Conservation (phyloP, 192 early-diverging fungal species). For the Diversispora eburnea region DNA sequence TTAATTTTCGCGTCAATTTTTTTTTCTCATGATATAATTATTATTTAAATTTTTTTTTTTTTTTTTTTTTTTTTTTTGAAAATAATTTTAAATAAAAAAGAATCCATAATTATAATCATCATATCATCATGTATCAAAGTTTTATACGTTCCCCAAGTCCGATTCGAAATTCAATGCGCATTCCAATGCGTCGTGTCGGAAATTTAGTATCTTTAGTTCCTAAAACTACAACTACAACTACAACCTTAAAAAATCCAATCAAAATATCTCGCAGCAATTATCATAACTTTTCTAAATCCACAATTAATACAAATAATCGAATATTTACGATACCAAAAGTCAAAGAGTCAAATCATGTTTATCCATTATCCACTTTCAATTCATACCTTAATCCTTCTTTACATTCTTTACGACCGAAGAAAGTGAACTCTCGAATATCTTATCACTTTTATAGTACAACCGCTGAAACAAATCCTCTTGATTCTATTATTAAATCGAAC, state of each 20-base stretch:
- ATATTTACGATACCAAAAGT: neutral
- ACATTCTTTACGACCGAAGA: neutral
- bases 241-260: neutral
- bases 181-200: neutral
- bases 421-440: slow-evolving; percentile 21
- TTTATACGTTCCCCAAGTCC: slow-evolving; percentile 9
- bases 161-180: too few species aligned
- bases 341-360: neutral
- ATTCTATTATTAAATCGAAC: slow-evolving; percentile 47
- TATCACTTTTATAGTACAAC: slow-evolving; percentile 22
- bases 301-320: neutral
- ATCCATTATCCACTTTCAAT: neutral
- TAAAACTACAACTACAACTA: neutral
- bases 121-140: slow-evolving; percentile 9
- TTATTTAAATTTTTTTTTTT: too few species aligned
- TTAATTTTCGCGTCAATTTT: too few species aligned
- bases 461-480: slow-evolving; percentile 37
- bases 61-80: too few species aligned
- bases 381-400: neutral
- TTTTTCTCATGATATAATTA: too few species aligned
- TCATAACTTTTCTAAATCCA: neutral
- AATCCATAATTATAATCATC: too few species aligned
- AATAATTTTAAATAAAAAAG: too few species aligned
- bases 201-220: neutral
- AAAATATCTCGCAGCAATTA: neutral